Conservation (phyloP, 2,329 filamentous ascomycete genomes). For the Fusarium camptoceras region DNA sequence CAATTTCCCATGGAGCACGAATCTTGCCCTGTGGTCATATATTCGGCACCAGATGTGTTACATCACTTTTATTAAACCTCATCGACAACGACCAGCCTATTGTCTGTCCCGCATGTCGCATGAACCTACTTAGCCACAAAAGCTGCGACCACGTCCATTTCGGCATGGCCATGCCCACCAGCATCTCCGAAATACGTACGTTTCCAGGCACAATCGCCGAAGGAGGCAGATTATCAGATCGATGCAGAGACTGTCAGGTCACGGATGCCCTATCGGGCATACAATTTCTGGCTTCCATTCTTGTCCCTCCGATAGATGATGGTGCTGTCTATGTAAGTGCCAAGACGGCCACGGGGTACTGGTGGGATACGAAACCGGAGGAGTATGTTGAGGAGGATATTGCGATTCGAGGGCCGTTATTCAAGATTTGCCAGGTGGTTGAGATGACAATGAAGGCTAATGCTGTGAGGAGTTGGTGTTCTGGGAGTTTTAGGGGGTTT, state of each 20-base stretch:
- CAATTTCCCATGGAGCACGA: conserved; percentile 15
- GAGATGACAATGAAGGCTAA: background rate
- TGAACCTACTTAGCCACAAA: background rate
- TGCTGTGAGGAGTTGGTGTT: conserved; percentile 1
- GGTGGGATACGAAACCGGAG: background rate
- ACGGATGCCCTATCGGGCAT: background rate
- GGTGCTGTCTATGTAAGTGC: background rate
- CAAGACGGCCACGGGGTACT: background rate
- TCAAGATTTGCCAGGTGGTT: background rate
- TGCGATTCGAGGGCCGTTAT: background rate
- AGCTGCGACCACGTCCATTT: conserved; percentile 1
- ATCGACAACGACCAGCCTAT: background rate
- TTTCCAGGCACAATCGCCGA: conserved; percentile 6
- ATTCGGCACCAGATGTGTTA: conserved; percentile 28
- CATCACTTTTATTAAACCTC: background rate
- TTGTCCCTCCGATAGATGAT: background rate
- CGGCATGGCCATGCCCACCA: conserved; percentile 20
- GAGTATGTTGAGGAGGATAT: background rate
- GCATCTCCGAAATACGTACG: background rate
- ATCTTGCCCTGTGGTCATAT: conserved; percentile 38
- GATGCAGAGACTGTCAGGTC: conserved; percentile 19
- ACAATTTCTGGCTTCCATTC: background rate
- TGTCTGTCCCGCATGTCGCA: conserved; percentile 18
- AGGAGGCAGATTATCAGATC: background rate
- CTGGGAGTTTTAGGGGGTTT: background rate